phyloP scores from a whole-genome alignment of 768 basidiomycete species.

The Suillus lakei region DNA sequence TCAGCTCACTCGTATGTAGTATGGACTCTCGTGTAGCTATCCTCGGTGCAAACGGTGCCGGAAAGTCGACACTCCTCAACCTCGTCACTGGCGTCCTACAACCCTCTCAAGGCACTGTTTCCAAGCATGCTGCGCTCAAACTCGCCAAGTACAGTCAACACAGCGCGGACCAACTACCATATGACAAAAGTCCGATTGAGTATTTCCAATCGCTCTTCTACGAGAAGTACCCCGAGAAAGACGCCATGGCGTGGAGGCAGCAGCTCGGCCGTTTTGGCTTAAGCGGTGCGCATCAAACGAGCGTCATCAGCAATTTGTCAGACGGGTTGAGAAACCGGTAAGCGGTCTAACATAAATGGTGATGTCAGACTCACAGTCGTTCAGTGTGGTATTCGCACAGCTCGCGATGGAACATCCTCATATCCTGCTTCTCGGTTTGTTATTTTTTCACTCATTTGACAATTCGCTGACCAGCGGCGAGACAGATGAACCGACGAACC shows the following conservation, averaged over 20 bases:
- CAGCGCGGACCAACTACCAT: conserved; percentile 97
- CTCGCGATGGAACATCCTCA: conserved; percentile 98
- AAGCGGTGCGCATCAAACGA: conserved; percentile 90
- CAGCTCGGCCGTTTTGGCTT: conserved; percentile 97
- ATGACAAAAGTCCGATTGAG: conserved; percentile 88
- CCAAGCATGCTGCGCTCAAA: conserved; percentile 89
- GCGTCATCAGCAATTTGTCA: conserved; percentile 91
- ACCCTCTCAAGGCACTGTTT: conserved; percentile 84
- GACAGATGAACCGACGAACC: conserved; percentile 92
- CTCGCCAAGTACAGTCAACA: conserved; percentile 99
- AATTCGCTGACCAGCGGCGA: conserved; percentile 15
- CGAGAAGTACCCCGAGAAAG: conserved; percentile 93
- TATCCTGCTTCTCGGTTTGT: conserved; percentile 81
- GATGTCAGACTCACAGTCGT: conserved; percentile 22
- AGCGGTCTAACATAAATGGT: conserved; percentile 27
- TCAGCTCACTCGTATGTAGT: conserved; percentile 40
- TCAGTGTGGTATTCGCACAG: conserved; percentile 93
- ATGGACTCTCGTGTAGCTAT: conserved; percentile 97
- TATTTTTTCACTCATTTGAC: conserved; percentile 13
- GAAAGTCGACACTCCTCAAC: conserved; percentile 91
- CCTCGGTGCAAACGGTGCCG: conserved; percentile 94
- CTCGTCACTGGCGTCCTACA: conserved; percentile 85
- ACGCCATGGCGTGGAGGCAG: conserved; percentile 88
- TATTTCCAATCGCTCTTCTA: conserved; percentile 86
- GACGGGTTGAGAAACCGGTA: conserved; percentile 96